Evolutionary conservation across 1,139 yeast genomes (phyloP).

Genomic region (Suhomyces coccinellae): DNA sequence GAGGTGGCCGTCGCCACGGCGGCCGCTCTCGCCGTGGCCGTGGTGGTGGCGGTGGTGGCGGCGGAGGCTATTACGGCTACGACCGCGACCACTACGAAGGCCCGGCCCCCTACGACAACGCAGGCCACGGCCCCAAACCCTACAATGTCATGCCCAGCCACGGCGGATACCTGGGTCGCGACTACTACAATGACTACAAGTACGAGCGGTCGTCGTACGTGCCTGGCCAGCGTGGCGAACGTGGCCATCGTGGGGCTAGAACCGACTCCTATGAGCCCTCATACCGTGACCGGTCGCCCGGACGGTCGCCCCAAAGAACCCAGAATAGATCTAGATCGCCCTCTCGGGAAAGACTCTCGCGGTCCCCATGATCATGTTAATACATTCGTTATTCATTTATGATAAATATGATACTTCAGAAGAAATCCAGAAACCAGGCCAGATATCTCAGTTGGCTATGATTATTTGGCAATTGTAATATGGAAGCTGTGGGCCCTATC

Average conservation of each 20-base stretch:
- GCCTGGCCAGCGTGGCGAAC: slow-evolving; percentile 15
- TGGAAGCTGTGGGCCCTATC: too few relatives aligned
- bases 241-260: slow-evolving; percentile 8
- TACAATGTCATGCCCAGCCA: slow-evolving; percentile 15
- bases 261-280: slow-evolving; percentile 25
- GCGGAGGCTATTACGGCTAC: slow-evolving; percentile 9
- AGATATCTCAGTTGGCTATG: too few relatives aligned
- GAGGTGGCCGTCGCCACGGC: slow-evolving; percentile 13
- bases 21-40: slow-evolving; percentile 7
- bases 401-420: too few relatives aligned
- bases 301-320: slow-evolving; percentile 7
- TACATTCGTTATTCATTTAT: background rate
- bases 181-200: slow-evolving; percentile 8
- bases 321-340: slow-evolving; percentile 19
- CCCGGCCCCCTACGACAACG: slow-evolving; percentile 13
- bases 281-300: slow-evolving; percentile 10
- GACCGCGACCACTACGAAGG: slow-evolving; percentile 9
- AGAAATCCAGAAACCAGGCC: too few relatives aligned
- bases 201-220: slow-evolving; percentile 20
- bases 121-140: slow-evolving; percentile 15
- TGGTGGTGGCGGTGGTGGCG: slow-evolving; percentile 9
- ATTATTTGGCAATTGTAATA: too few relatives aligned
- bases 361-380: background rate
- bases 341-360: slow-evolving; percentile 11
- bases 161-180: slow-evolving; percentile 5